A percentile compares a stretch with the other conserved stretches of the same genome.
These are phyloP conservation scores for Trichoderma parareesei DNA, from an alignment of 495 filamentous ascomycete species.

Conservation along the genomic window DNA sequence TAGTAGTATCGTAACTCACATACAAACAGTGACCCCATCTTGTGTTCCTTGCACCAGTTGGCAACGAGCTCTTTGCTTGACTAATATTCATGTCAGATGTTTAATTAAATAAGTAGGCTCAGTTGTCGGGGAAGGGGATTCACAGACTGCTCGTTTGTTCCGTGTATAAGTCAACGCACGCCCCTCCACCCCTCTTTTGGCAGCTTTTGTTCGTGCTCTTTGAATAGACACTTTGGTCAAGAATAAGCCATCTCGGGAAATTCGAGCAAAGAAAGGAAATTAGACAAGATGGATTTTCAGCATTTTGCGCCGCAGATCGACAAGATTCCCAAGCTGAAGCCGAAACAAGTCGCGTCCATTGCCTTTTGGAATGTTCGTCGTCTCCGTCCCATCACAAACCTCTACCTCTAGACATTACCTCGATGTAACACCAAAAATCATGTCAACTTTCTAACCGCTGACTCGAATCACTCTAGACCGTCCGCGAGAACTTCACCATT, in stretches of 20 bases:
- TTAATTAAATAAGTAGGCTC: no score
- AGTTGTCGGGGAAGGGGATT: no score
- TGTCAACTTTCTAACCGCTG: neutral
- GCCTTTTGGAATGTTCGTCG: neutral
- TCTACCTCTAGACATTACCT: no score
- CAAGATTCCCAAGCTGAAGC: neutral
- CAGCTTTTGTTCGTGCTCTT: no score
- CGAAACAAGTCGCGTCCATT: neutral
- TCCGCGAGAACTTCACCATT: slow-evolving; percentile 21
- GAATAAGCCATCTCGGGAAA: neutral
- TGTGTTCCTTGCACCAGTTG: no score
- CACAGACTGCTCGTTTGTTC: no score
- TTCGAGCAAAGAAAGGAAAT: neutral
- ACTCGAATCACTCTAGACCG: neutral
- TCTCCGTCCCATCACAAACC: neutral
- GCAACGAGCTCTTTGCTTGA: no score
- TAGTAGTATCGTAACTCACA: no score
- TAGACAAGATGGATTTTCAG: neutral
- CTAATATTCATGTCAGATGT: no score
- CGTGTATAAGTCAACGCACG: no score
- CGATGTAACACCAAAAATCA: neutral
- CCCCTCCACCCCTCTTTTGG: no score
- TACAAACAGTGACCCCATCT: no score
- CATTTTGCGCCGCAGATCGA: neutral
- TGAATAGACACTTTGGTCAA: neutral